These are phyloP conservation scores for Kwoniella europaea DNA, from an alignment of 768 basidiomycete species.

Conservation along the genomic window DNA sequence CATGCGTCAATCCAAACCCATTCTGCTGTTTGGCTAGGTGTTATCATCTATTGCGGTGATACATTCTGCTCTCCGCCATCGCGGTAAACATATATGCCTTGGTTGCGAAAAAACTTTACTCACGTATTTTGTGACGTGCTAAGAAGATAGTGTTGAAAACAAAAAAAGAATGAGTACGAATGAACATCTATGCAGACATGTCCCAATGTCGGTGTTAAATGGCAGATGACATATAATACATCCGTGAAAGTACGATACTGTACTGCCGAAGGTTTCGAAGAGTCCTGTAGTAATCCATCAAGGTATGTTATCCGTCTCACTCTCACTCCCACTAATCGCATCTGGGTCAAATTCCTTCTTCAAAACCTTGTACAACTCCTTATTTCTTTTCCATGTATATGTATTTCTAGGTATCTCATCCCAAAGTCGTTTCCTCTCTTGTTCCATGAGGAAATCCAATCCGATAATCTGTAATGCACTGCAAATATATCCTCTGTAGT, in stretches of 20 bases:
- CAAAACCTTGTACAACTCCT: background rate
- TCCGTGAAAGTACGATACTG: background rate
- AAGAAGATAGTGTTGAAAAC: too few species aligned
- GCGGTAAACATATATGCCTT: too few species aligned
- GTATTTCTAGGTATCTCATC: slow-evolving; percentile 11
- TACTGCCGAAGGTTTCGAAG: background rate
- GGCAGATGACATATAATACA: too few species aligned
- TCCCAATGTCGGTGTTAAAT: too few species aligned
- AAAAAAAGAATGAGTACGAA: too few species aligned
- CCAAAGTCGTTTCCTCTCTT: slow-evolving; percentile 27
- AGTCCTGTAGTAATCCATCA: background rate
- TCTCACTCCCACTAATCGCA: background rate
- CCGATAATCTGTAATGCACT: slow-evolving; percentile 19
- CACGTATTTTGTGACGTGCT: too few species aligned
- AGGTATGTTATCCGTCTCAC: background rate
- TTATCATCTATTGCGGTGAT: background rate
- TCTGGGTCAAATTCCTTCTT: slow-evolving; percentile 10
- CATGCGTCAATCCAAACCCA: background rate
- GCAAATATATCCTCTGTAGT: slow-evolving; percentile 29
- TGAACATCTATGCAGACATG: too few species aligned
- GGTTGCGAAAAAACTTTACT: too few species aligned
- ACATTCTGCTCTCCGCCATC: background rate
- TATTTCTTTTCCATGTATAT: slow-evolving; percentile 16
- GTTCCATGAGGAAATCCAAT: background rate
- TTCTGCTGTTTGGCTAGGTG: background rate